A percentile compares a stretch with the other conserved stretches of the same genome.
phyloP scores from a whole-genome alignment of 306 rosid species.

The Cicer bijugum region DNA sequence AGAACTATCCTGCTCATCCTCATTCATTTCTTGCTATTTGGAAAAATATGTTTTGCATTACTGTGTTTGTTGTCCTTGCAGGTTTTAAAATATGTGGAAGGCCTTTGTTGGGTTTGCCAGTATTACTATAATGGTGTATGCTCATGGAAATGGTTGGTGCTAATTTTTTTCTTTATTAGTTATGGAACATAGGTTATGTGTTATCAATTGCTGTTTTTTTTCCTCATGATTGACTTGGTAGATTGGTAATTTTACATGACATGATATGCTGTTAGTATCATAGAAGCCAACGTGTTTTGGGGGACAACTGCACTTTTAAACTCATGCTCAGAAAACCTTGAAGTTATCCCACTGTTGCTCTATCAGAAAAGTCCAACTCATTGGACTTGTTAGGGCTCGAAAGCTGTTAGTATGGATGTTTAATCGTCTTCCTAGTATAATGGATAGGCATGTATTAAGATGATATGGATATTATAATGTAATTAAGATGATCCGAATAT shows the following conservation, averaged over 20 bases:
- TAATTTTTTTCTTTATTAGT: slow-evolving; percentile 10
- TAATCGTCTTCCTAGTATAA: neutral
- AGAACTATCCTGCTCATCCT: slow-evolving; percentile 2
- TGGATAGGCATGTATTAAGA: slow-evolving; percentile 27
- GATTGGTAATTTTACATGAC: slow-evolving; percentile 30
- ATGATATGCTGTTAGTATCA: slow-evolving; percentile 19
- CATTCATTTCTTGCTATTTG: slow-evolving; percentile 29
- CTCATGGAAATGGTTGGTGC: slow-evolving; percentile 92
- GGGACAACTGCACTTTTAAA: slow-evolving; percentile 14
- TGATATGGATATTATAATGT: slow-evolving; percentile 26
- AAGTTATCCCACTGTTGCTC: slow-evolving; percentile 19
- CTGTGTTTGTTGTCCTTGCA: slow-evolving; percentile 50
- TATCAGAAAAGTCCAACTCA: neutral
- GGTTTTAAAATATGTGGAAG: slow-evolving; percentile 91
- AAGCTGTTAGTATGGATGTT: slow-evolving; percentile 30
- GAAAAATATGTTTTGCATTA: slow-evolving; percentile 30
- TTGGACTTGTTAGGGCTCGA: slow-evolving; percentile 33
- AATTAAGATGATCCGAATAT: slow-evolving; percentile 33
- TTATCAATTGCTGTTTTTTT: neutral
- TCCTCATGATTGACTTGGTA: slow-evolving; percentile 1
- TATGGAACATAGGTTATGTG: slow-evolving; percentile 13
- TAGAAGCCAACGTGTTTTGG: slow-evolving; percentile 9
- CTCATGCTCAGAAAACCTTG: neutral
- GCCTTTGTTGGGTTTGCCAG: slow-evolving; percentile 96
- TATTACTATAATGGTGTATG: slow-evolving; percentile 95